Evolutionary conservation across 805 yeast genomes (phyloP).

Genomic region (Candida multigemmis): DNA sequence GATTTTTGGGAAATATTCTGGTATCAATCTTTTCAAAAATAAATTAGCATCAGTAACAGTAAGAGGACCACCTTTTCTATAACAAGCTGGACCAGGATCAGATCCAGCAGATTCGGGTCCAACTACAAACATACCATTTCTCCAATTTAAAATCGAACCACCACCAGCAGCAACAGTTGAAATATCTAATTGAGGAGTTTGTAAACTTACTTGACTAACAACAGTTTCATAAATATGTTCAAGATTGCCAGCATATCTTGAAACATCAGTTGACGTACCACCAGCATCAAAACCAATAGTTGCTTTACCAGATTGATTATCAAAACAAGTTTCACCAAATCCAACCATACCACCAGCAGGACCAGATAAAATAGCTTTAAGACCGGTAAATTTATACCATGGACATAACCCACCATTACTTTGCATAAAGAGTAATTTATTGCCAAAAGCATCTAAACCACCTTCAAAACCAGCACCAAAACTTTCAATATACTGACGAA

Average conservation of each 20-base stretch:
- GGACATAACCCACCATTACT: conserved; percentile 93
- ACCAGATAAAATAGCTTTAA: conserved; percentile 83
- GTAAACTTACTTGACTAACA: conserved; percentile 33
- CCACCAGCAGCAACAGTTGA: conserved; percentile 43
- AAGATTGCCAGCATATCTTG: conserved; percentile 29
- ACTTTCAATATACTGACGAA: conserved; percentile 21
- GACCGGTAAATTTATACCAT: conserved; percentile 75
- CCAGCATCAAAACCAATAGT: conserved; percentile 37
- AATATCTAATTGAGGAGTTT: conserved; percentile 35
- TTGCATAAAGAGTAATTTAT: conserved; percentile 79
- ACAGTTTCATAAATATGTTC: conserved; percentile 38
- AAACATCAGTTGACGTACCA: conserved; percentile 39
- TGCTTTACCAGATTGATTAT: conserved; percentile 12
- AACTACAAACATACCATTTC: conserved; percentile 28
- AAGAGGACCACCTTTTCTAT: conserved; percentile 29
- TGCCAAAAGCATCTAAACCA: conserved; percentile 34
- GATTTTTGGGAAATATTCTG: conserved; percentile 27
- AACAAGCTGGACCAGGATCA: conserved; percentile 34
- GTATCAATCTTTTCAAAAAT: conserved; percentile 23
- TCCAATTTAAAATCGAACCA: conserved; percentile 30
- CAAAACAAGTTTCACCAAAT: conserved; percentile 73
- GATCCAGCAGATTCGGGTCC: conserved; percentile 34
- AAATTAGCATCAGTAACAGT: conserved; percentile 32
- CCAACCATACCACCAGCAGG: conserved; percentile 99
- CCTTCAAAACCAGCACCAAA: conserved; percentile 34